Base-by-base conservation (phyloP, 2,329 filamentous ascomycete genomes). In the Zymoseptoria tritici region DNA sequence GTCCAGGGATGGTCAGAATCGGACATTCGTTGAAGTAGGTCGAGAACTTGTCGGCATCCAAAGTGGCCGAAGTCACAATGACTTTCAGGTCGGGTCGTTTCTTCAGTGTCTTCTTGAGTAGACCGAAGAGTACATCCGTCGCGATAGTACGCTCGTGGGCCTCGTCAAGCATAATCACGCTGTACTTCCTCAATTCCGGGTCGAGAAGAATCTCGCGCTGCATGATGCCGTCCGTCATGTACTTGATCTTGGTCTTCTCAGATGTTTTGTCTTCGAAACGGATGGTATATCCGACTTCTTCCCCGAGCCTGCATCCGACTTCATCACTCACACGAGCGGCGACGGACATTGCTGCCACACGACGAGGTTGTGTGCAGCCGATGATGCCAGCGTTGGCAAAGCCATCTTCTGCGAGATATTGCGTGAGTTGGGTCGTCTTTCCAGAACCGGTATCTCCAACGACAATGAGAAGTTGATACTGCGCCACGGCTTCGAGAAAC, bases 191-290 rank as follows among this genome's bases (percentile, higher is more conserved):
- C 66, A 99, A 78, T 68, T 96, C 89, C 0, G 92, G 89, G 72
- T 99, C 94, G 66, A 97, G 83, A 56, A 99, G 81, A 72, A 97
- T 91, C 77, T 99, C 94, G 78, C 94, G 85, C 77, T 97, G 87
- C 73, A 99, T 83, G 90, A 97, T 97, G 75, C 94, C 94, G 70
- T 99, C 94, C 16, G 94, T 99, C 93, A 99, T 97, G 78, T 99
- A 99, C 78, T 99, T 99, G 79, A 99, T 96, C 71, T 87, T 90
- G 1, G 94, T 99, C 19, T 87, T 83, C 1, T 90, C 85, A 64
- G 87, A 90, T 0, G 93, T 97, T 72, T 87, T 89, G 76, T 99
- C 94, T 71, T 99, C 94, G 72, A 99, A 99, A 73, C 94, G 90
- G 71, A 99, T 96, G 7, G 90, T 96, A 73, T 99, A 99, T 57